These are phyloP conservation scores for Populus euphratica DNA, from an alignment of 345 rosid genomes.

Conservation along the genomic window DNA sequence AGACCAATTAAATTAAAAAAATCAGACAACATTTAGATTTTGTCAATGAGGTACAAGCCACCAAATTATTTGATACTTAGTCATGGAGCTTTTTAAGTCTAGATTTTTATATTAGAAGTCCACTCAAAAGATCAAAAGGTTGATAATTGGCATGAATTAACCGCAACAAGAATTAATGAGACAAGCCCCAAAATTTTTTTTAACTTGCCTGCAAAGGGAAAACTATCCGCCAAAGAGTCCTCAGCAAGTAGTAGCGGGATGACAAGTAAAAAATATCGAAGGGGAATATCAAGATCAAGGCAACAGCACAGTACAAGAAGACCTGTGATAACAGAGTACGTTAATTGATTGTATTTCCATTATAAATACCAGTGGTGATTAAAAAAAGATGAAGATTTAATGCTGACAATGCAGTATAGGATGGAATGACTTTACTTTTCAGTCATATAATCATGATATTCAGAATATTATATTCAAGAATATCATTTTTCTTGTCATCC, in stretches of 20 bases:
- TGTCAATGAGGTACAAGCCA: neutral
- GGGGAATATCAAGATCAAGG: conserved; percentile 70
- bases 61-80: neutral
- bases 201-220: conserved; percentile 80
- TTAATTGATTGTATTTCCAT: conserved; percentile 5
- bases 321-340: conserved; percentile 47
- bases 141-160: conserved; percentile 1
- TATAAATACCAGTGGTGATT: neutral
- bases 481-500: neutral
- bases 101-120: neutral
- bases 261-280: conserved; percentile 77
- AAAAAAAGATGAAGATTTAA: neutral
- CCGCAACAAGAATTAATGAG: conserved; percentile 2
- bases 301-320: conserved; percentile 63
- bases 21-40: neutral
- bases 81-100: neutral
- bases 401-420: neutral
- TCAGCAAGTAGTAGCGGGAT: conserved; percentile 75
- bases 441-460: neutral
- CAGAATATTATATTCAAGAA: neutral
- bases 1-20: neutral
- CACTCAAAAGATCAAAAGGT: conserved; percentile 2
- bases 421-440: neutral
- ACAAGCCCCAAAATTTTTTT: neutral
- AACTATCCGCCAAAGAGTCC: conserved; percentile 84